Percentiles rank a stretch among this genome's conserved stretches.
phyloP scores from a whole-genome alignment of 164 flowering plant genomes.

The Annona squamosa region DNA sequence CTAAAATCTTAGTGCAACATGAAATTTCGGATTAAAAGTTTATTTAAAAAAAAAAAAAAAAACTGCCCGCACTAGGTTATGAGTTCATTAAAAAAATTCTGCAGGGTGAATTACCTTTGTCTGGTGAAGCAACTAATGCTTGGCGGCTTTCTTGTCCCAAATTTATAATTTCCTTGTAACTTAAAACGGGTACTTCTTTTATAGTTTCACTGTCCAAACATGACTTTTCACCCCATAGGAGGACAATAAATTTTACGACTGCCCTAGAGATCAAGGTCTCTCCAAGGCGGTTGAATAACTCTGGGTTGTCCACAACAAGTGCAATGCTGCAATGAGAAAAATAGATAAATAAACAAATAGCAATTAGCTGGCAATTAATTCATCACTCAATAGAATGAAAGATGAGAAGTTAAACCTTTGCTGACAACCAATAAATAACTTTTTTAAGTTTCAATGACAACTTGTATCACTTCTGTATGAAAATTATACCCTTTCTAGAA shows the following conservation, averaged over 20 bases:
- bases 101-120: slow-evolving; percentile 36
- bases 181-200: slow-evolving; percentile 39
- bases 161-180: slow-evolving; percentile 52
- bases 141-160: slow-evolving; percentile 57
- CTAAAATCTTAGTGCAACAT: no score
- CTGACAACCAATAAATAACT: not conserved
- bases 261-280: slow-evolving; percentile 44
- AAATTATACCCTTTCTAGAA: no score
- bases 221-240: slow-evolving; percentile 93
- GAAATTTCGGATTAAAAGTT: no score
- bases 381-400: not conserved
- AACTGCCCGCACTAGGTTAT: no score
- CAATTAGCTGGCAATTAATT: slow-evolving; percentile 1
- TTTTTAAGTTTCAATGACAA: no score
- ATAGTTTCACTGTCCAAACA: slow-evolving; percentile 23
- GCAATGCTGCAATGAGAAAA: slow-evolving; percentile 54
- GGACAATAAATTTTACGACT: slow-evolving; percentile 47
- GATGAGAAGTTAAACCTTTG: not conserved
- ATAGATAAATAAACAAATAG: slow-evolving; percentile 7
- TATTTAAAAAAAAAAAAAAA: no score
- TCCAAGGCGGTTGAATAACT: slow-evolving; percentile 50
- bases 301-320: slow-evolving; percentile 72
- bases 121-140: slow-evolving; percentile 31
- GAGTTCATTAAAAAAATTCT: not conserved
- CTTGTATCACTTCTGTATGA: not conserved